Percentiles rank a stretch among this genome's conserved stretches.
These are phyloP conservation scores for Moesziomyces globuligerus DNA, from an alignment of 1,284 basidiomycete species.

Conservation along the genomic window DNA sequence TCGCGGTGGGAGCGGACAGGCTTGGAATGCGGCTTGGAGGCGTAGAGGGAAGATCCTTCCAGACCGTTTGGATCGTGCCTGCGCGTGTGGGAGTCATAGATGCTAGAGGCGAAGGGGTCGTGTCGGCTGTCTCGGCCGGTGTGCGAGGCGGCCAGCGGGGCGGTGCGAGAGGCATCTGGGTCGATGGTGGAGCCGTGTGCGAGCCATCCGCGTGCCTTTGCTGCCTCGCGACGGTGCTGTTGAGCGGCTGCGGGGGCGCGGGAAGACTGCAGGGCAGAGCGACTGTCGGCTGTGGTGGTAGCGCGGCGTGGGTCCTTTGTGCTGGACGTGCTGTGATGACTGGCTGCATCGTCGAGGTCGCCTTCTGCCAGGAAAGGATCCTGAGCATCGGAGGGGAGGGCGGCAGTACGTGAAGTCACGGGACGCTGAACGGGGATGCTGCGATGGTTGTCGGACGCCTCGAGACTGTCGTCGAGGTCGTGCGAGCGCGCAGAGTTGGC, in stretches of 20 bases:
- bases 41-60: constrained; percentile 24
- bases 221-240: constrained; percentile 17
- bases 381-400: constrained; percentile 13
- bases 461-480: constrained; percentile 34
- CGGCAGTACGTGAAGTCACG: not conserved
- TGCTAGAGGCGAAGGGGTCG: constrained; percentile 18
- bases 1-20: constrained; percentile 7
- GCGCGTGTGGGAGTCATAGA: constrained; percentile 16
- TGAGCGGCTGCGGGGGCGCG: constrained; percentile 11
- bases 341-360: constrained; percentile 38
- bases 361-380: constrained; percentile 53
- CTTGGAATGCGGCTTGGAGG: constrained; percentile 12
- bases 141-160: not conserved
- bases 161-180: not conserved
- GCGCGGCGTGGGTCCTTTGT: constrained; percentile 14
- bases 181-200: constrained; percentile 48
- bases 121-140: not conserved
- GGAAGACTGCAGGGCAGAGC: constrained; percentile 4
- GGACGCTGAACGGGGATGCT: constrained; percentile 3
- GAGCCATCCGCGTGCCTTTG: constrained; percentile 43
- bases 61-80: constrained; percentile 14
- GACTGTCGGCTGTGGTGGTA: constrained; percentile 3
- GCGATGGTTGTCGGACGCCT: constrained; percentile 19
- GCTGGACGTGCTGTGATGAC: constrained; percentile 36
- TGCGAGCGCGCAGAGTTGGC: constrained; percentile 32